Evolutionary conservation across 192 early-diverging fungal species (phyloP).

Genomic region (Backusella sp.): DNA sequence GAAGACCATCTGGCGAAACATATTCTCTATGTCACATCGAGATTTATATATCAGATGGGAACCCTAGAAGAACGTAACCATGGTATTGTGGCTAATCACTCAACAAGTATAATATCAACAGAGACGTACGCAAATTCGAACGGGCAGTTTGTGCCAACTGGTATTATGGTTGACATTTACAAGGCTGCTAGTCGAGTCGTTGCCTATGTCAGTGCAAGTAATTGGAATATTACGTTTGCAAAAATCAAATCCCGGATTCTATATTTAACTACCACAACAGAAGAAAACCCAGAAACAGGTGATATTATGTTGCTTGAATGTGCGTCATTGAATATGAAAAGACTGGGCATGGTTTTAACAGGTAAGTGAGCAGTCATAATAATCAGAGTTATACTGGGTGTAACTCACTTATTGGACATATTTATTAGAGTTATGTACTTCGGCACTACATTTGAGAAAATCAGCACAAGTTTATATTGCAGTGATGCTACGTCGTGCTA

Average conservation of each 20-base stretch:
- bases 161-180: slow-evolving; percentile 55
- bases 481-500: slow-evolving; percentile 68
- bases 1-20: slow-evolving; percentile 67
- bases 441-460: slow-evolving; percentile 54
- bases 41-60: slow-evolving; percentile 53
- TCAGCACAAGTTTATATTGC: slow-evolving; percentile 72
- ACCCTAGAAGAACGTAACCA: slow-evolving; percentile 33
- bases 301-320: slow-evolving; percentile 67
- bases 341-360: slow-evolving; percentile 47
- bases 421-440: slow-evolving; percentile 41
- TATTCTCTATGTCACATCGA: slow-evolving; percentile 52
- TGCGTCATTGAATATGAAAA: slow-evolving; percentile 48
- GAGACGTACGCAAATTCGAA: slow-evolving; percentile 6
- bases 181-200: slow-evolving; percentile 76
- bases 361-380: slow-evolving; percentile 27
- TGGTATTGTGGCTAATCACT: neutral
- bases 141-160: slow-evolving; percentile 4
- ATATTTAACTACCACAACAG: slow-evolving; percentile 54
- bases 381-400: neutral
- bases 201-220: slow-evolving; percentile 82
- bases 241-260: slow-evolving; percentile 63
- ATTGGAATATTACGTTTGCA: slow-evolving; percentile 81
- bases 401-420: neutral
- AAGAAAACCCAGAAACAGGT: slow-evolving; percentile 64
- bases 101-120: neutral